These are phyloP conservation scores for Crithidia thermophila DNA, from an alignment of 208 protist species.

Conservation along the genomic window DNA sequence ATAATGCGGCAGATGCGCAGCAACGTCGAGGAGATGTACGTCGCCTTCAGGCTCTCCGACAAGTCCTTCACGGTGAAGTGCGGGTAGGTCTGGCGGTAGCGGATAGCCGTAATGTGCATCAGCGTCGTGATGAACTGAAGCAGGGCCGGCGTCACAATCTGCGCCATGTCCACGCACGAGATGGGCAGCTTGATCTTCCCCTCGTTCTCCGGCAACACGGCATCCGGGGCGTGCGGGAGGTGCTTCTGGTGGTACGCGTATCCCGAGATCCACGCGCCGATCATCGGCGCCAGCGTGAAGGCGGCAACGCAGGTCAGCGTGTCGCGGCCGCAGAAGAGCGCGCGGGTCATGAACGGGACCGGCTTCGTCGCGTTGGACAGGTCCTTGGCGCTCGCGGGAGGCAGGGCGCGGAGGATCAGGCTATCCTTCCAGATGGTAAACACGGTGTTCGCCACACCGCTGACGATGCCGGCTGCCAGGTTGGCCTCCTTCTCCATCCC, in stretches of 20 bases:
- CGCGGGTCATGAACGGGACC: conserved; percentile 78
- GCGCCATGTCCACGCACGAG: conserved; percentile 63
- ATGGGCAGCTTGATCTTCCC: conserved; percentile 63
- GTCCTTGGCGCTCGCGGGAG: conserved; percentile 47
- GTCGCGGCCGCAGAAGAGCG: conserved; percentile 80
- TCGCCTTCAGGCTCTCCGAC: conserved; percentile 52
- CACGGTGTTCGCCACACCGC: conserved; percentile 76
- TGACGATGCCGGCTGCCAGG: conserved; percentile 63
- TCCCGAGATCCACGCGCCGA: conserved; percentile 63
- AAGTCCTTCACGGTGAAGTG: conserved; percentile 71
- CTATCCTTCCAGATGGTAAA: conserved; percentile 87
- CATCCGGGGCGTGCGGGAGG: conserved; percentile 33
- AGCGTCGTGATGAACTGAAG: conserved; percentile 86
- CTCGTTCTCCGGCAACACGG: conserved; percentile 51
- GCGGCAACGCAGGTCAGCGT: conserved; percentile 77
- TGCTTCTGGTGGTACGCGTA: conserved; percentile 66
- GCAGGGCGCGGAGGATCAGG: conserved; percentile 72
- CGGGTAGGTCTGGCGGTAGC: conserved; percentile 87
- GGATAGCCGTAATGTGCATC: conserved; percentile 86
- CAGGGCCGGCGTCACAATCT: conserved; percentile 73
- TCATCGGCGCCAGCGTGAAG: conserved; percentile 82
- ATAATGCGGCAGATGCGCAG: conserved; percentile 86
- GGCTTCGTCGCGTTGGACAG: conserved; percentile 52
- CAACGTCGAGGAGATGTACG: conserved; percentile 76
- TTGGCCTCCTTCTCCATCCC: conserved; percentile 57